phyloP scores from a whole-genome alignment of 768 basidiomycete genomes.

The Leucocoprinus birnbaumii region DNA sequence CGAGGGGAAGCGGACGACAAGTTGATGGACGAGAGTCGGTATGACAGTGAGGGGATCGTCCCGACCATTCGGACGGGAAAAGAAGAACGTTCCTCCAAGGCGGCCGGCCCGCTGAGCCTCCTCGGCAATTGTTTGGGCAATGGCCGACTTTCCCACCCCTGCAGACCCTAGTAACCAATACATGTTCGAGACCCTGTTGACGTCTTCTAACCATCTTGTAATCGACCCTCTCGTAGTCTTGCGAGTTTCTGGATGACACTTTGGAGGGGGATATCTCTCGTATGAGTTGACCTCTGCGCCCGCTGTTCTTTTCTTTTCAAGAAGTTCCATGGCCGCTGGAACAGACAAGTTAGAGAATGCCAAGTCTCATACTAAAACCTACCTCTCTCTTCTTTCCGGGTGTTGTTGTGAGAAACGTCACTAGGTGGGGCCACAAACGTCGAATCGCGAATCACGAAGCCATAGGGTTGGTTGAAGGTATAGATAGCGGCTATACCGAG shows the following conservation, averaged over 20 bases:
- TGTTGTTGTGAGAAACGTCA: too few species aligned
- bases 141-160: conserved; percentile 8
- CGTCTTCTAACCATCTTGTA: neutral
- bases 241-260: neutral
- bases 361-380: too few species aligned
- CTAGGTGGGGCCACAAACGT: too few species aligned
- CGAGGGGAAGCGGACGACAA: neutral
- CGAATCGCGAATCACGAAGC: too few species aligned
- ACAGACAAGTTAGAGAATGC: too few species aligned
- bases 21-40: conserved; percentile 1
- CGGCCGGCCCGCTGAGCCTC: neutral
- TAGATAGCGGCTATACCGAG: too few species aligned
- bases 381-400: too few species aligned
- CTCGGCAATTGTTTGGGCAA: conserved; percentile 4
- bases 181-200: neutral
- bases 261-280: neutral
- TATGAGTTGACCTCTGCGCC: neutral
- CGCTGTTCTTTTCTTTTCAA: too few species aligned
- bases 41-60: neutral
- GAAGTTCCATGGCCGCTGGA: too few species aligned
- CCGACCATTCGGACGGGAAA: neutral
- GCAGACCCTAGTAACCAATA: neutral
- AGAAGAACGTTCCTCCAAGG: conserved; percentile 9
- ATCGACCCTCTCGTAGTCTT: neutral
- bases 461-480: too few species aligned